Evolutionary conservation across 768 basidiomycete genomes (phyloP), one percentile per base, ranked within the genome.

Genomic region (Thelephora aurantiotincta): DNA sequence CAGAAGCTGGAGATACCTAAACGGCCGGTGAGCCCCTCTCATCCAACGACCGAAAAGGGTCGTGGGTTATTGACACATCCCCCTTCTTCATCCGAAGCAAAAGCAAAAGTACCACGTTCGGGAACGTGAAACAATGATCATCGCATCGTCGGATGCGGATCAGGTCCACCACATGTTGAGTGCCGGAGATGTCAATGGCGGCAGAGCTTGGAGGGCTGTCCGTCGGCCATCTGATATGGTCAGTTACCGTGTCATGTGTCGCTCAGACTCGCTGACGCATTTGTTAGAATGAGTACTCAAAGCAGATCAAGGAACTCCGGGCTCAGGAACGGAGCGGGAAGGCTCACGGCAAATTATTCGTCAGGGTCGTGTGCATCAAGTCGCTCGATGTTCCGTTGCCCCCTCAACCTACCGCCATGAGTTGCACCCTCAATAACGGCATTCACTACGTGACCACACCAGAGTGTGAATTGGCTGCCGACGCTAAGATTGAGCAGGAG

Each of bases 201-300:
- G 89, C 1, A 75, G 67, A 57, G 90, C 92, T 4, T 97, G 93
- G 94, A 75, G 81, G 58, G 72, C 80, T 12, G 81, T 97, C 26
- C 73, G 89, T 54, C 68, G 91, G 19, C 91, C 93, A 9, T 94
- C 91, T 1, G 92, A 98, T 58, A 94, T 97, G 85, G 93, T 93
- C 54, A 48, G 74, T 65, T 20, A 1, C 12, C 16, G 4, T 23
- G 34, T 33, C 12, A 36, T 22, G 47, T 16, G 7, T 14, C 46
- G 20, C 23, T 26, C 22, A 2, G 5, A 11, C 41, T 37, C 19
- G 14, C 2, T 35, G 11, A 20, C 45, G 13, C 34, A 35, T 52
- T 37, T 38, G 18, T 48, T 45, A 96, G 92, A 88, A 97, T 61
- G 90, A 98, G 66, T 90, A 93, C 61, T 79, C 90, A 26, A 86